phyloP scores from a whole-genome alignment of 1,139 yeast genomes.

The Candida labiduridarum region DNA sequence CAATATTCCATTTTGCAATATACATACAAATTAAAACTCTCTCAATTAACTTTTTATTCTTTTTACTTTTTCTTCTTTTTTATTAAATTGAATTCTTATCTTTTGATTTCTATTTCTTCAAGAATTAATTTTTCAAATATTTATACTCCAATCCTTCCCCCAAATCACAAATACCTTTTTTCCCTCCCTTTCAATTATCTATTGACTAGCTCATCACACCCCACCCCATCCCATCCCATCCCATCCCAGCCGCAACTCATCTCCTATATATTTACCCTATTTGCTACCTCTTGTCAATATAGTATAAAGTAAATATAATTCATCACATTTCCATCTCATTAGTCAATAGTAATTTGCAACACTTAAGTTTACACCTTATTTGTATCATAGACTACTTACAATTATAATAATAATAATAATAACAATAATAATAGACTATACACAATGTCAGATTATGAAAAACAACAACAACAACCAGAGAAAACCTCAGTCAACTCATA shows the following conservation, averaged over 20 bases:
- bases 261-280: slow-evolving; percentile 15
- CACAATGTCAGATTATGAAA: slow-evolving; percentile 9
- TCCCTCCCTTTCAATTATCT: neutral
- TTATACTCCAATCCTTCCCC: slow-evolving; percentile 1
- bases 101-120: neutral
- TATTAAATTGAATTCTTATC: neutral
- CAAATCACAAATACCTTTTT: neutral
- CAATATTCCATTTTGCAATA: too few relatives aligned
- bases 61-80: neutral
- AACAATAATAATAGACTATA: neutral
- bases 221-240: neutral
- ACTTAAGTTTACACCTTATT: neutral
- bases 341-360: neutral
- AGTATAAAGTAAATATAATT: slow-evolving; percentile 11
- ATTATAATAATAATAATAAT: too few relatives aligned
- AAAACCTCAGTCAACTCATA: slow-evolving; percentile 12
- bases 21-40: too few relatives aligned
- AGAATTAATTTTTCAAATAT: neutral
- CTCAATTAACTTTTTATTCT: too few relatives aligned
- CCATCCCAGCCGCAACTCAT: slow-evolving; percentile 10
- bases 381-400: too few relatives aligned
- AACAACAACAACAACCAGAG: slow-evolving; percentile 6
- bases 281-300: neutral
- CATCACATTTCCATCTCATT: slow-evolving; percentile 13
- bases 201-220: neutral